These are phyloP conservation scores for Glaciozyma antarctica DNA, from an alignment of 768 basidiomycete genomes.

Conservation along the genomic window DNA sequence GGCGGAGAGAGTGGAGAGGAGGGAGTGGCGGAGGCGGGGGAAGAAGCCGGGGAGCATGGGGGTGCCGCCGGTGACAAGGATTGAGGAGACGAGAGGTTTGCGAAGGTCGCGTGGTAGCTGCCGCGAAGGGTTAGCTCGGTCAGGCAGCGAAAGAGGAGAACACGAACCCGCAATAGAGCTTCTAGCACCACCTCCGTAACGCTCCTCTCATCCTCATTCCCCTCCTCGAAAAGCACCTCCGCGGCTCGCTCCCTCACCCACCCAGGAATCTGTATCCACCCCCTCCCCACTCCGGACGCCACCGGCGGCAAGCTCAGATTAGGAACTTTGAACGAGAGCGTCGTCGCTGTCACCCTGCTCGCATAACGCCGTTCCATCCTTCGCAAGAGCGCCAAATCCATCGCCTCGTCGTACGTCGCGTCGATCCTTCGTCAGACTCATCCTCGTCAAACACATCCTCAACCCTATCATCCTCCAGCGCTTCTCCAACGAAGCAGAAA, in stretches of 20 bases:
- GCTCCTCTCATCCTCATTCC: conserved; percentile 77
- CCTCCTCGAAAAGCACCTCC: conserved; percentile 77
- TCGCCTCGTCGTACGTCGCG: neutral
- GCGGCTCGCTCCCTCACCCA: conserved; percentile 90
- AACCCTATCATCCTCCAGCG: conserved; percentile 12
- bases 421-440: neutral
- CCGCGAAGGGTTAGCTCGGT: neutral
- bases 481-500: conserved; percentile 72
- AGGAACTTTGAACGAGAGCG: conserved; percentile 22
- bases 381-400: neutral
- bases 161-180: conserved; percentile 61
- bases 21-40: neutral
- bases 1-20: conserved; percentile 56
- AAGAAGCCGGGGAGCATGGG: conserved; percentile 66
- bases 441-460: neutral
- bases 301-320: neutral
- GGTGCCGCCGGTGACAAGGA: conserved; percentile 80
- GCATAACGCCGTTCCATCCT: conserved; percentile 6
- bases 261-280: conserved; percentile 54
- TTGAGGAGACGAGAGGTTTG: conserved; percentile 67
- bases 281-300: neutral
- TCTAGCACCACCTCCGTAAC: conserved; percentile 73
- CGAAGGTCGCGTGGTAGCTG: conserved; percentile 87
- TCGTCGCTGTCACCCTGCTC: conserved; percentile 8
- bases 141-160: too few species aligned